A percentile compares a stretch with the other conserved stretches of the same genome.
Conservation (phyloP, 75 land plant genomes). For the Gnetum montanum region DNA sequence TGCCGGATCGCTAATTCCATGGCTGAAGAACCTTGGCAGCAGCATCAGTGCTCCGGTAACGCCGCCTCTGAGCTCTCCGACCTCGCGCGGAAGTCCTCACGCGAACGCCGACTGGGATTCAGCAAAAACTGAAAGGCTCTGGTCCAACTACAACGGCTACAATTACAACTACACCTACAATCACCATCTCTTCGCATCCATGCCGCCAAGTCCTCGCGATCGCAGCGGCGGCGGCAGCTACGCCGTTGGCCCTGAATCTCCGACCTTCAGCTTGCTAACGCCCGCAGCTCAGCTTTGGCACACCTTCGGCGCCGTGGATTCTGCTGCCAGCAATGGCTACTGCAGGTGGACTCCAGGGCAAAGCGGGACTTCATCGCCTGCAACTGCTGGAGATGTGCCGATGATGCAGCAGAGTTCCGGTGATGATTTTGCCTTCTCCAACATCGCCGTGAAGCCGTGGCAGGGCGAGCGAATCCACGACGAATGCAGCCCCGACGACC, state of each 20-base stretch:
- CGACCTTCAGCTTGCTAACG: constrained; percentile 60
- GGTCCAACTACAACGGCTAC: constrained; percentile 16
- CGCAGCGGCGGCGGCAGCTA: constrained; percentile 34
- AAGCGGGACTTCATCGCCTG: constrained; percentile 65
- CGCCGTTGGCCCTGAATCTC: constrained; percentile 43
- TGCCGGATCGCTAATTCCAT: constrained; percentile 22
- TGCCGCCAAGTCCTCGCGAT: constrained; percentile 34
- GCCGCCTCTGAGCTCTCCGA: constrained; percentile 83
- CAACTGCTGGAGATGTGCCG: constrained; percentile 7
- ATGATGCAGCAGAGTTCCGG: constrained; percentile 27
- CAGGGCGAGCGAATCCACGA: constrained; percentile 78
- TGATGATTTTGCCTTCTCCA: constrained; percentile 64
- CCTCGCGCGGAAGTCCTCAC: constrained; percentile 35
- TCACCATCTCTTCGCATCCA: constrained; percentile 16
- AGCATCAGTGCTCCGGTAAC: constrained; percentile 89
- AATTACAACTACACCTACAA: no score
- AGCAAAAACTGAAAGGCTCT: constrained; percentile 7
- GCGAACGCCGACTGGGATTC: constrained; percentile 52
- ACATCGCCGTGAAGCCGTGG: constrained; percentile 60
- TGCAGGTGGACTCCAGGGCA: constrained; percentile 69
- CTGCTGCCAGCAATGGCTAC: neutral
- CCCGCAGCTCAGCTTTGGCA: constrained; percentile 6
- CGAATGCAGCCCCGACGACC: constrained; percentile 56
- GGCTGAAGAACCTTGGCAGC: constrained; percentile 27
- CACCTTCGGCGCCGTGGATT: neutral